A percentile compares a stretch with the other conserved stretches of the same genome.
Evolutionary conservation across 1,284 basidiomycete species (phyloP).

Genomic region (Rhodotorula sp.): DNA sequence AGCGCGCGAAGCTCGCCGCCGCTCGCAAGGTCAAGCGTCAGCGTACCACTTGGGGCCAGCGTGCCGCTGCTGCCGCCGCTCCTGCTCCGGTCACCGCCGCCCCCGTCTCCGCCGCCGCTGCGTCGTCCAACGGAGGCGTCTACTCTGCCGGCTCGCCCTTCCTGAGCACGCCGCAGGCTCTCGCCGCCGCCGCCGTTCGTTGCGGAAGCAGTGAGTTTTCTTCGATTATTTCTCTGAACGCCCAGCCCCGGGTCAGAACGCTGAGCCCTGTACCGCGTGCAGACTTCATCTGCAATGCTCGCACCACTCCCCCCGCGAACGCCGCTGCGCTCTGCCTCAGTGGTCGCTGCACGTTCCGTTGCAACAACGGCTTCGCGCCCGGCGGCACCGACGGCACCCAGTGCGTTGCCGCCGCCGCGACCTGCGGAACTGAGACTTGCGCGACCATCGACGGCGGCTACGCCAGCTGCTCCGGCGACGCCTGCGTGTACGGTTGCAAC

Average conservation of each 20-base stretch:
- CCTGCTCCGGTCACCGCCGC: neutral
- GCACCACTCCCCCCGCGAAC: neutral
- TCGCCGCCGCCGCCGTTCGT: constrained; percentile 22
- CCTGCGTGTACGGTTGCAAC: constrained; percentile 13
- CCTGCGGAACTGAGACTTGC: constrained; percentile 26
- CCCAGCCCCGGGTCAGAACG: too few relatives aligned
- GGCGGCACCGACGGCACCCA: neutral
- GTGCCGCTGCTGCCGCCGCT: neutral
- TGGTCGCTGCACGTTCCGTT: constrained; percentile 5
- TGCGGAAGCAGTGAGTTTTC: constrained; percentile 12
- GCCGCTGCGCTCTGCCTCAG: neutral
- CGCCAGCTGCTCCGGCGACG: constrained; percentile 14
- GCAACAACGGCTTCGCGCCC: constrained; percentile 12
- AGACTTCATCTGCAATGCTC: neutral
- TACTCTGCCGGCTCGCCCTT: constrained; percentile 13
- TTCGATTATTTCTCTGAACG: neutral
- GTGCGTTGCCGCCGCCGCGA: constrained; percentile 14
- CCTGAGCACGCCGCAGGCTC: constrained; percentile 15
- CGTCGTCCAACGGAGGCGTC: constrained; percentile 5
- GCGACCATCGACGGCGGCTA: constrained; percentile 13
- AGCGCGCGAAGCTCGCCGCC: constrained; percentile 14
- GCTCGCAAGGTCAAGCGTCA: constrained; percentile 19
- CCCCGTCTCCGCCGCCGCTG: too few relatives aligned
- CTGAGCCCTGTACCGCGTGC: too few relatives aligned
- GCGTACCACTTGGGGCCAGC: constrained; percentile 11